Percentiles rank a stretch among this genome's conserved stretches.
Evolutionary conservation across 345 rosid genomes (phyloP).

Genomic region (Geranium rotundifolium): DNA sequence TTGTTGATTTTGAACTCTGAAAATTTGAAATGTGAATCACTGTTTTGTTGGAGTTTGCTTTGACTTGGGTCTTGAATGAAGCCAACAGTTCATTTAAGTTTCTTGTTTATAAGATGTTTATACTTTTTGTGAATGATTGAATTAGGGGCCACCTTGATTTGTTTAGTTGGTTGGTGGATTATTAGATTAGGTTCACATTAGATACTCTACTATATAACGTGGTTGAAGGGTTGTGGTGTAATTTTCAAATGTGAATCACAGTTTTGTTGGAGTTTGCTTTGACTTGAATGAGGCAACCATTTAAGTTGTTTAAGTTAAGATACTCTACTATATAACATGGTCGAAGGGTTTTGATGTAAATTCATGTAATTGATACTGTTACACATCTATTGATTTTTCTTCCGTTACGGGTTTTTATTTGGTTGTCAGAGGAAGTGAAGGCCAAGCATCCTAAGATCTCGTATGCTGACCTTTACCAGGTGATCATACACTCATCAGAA

Average conservation of each 20-base stretch:
- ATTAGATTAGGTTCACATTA: not conserved
- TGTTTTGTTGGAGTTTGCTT: not conserved
- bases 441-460: conserved; percentile 50
- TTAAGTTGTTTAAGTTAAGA: not conserved
- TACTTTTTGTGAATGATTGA: no score
- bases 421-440: conserved; percentile 50
- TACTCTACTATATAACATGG: not conserved
- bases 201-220: not conserved
- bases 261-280: not conserved
- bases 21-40: not conserved
- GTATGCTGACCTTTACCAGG: conserved; percentile 84
- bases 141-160: no score
- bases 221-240: not conserved
- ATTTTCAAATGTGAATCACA: not conserved
- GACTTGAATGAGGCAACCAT: no score
- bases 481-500: conserved; percentile 3
- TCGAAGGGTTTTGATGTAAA: not conserved
- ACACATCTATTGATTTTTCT: conserved; percentile 4
- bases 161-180: no score
- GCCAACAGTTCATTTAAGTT: no score
- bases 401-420: conserved; percentile 6
- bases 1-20: not conserved
- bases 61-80: no score
- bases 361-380: not conserved
- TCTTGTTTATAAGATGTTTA: no score